Conservation (phyloP, 1,139 yeast species). For the Taphrina communis region DNA sequence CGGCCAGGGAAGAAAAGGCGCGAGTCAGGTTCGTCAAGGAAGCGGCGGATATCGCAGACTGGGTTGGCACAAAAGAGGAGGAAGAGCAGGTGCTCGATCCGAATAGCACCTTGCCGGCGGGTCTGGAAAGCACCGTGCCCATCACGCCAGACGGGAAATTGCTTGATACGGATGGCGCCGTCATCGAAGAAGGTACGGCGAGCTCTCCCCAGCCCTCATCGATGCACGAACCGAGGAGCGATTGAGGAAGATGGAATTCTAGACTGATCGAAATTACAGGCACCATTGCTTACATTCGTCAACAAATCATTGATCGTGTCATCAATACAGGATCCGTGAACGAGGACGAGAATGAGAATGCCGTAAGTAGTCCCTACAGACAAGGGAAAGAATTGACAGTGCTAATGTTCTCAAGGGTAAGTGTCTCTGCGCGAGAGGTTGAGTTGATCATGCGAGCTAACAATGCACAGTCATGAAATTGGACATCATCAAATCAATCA, state of each 20-base stretch:
- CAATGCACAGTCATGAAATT: conserved; percentile 18
- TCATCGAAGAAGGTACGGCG: conserved; percentile 27
- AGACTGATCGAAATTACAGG: neutral
- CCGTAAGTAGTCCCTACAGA: conserved; percentile 10
- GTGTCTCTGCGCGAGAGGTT: too few relatives aligned
- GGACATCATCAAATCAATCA: conserved; percentile 40
- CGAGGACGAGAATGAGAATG: conserved; percentile 37
- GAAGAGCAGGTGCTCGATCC: conserved; percentile 13
- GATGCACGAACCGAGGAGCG: too few relatives aligned
- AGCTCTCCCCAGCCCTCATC: neutral
- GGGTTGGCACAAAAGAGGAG: conserved; percentile 3
- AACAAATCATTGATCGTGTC: conserved; percentile 38
- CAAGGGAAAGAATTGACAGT: too few relatives aligned
- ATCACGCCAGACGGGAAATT: conserved; percentile 21
- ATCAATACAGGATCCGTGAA: conserved; percentile 26
- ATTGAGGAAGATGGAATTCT: too few relatives aligned
- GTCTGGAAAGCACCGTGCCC: conserved; percentile 6
- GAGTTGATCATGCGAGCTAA: neutral
- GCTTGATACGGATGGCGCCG: conserved; percentile 29
- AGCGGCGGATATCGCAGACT: conserved; percentile 26
- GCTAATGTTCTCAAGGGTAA: too few relatives aligned
- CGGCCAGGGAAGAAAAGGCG: conserved; percentile 2
- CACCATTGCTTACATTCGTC: conserved; percentile 36
- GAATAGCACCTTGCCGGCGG: conserved; percentile 30
- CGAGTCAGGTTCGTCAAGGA: conserved; percentile 28